phyloP scores from a whole-genome alignment of 768 basidiomycete genomes.

The Rhodotorula graminis region DNA sequence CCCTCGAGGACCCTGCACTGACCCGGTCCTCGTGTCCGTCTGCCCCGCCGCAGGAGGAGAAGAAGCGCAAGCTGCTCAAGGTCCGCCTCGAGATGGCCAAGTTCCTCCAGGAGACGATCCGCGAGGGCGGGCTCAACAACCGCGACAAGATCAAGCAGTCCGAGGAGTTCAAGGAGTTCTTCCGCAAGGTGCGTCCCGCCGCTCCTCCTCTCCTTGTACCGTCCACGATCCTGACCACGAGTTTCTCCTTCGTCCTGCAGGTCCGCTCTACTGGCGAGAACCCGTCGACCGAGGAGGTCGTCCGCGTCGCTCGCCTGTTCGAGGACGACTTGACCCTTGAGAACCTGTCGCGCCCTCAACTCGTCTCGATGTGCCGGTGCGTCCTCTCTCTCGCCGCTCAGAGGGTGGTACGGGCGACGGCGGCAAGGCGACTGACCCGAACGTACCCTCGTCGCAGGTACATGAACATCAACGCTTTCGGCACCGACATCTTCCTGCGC shows the following conservation, averaged over 20 bases:
- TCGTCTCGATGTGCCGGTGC: conserved; percentile 83
- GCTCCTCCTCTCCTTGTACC: not conserved
- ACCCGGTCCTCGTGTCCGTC: not conserved
- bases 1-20: no score
- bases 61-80: conserved; percentile 87
- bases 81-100: conserved; percentile 98
- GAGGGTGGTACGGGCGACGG: no score
- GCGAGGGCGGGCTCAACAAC: conserved; percentile 87
- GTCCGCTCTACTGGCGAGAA: conserved; percentile 92
- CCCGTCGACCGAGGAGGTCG: conserved; percentile 78
- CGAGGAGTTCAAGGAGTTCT: conserved; percentile 98
- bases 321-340: conserved; percentile 97
- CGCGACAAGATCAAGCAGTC: conserved; percentile 80
- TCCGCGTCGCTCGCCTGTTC: conserved; percentile 93
- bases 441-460: conserved; percentile 55
- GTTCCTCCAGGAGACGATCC: conserved; percentile 93
- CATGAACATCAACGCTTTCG: conserved; percentile 97
- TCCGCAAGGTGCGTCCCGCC: conserved; percentile 68
- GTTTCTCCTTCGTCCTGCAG: conserved; percentile 46
- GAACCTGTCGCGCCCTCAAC: conserved; percentile 95
- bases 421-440: no score
- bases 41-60: conserved; percentile 69
- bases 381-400: not conserved
- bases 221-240: not conserved
- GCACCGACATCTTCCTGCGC: conserved; percentile 95